Evolutionary conservation across 2,329 filamentous ascomycete species (phyloP), one percentile per base, ranked within the genome.

Genomic region (Pseudocercospora eumusae): DNA sequence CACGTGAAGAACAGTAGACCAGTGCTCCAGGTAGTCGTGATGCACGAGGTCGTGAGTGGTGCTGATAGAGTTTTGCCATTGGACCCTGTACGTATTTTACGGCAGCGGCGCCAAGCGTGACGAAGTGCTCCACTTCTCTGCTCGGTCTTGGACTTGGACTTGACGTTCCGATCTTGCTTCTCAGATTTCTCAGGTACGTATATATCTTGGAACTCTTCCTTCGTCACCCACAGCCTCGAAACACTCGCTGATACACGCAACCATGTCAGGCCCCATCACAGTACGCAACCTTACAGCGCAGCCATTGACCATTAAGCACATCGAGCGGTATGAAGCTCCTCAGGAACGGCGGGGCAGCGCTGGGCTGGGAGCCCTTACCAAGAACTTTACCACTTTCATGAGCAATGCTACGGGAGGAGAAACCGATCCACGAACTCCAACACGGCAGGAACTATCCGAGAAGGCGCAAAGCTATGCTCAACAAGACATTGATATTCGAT

Each of bases 261-360:
- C 53, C 55, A 75, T 75, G 73, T 62, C 69, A 66, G 69, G 58
- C 6, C 70, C 74, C 20, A 79, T 96, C 68, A 90, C 84, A 4
- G 85, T 97, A 70, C 91, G 93, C 71, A 97, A 97, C 76, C 80
- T 96, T 67, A 93, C 91, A 49, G 81, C 85, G 61, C 87, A 84
- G 54, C 82, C 86, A n/a, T 80, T 96, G 59, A 85, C 88, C 68
- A 83, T 97, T 69, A 88, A 87, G 75, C 76, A 82, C 63, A 81
- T 93, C 62, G 90, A 96, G 79, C 88, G 88, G 68, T 92, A 92
- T 74, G 84, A 87, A 68, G 82, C 79, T 52, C 81, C 77, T 57
- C 79, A 83, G 65, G 75, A 81, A 15, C 67, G 71, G 44, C 64
- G 66, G 23, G 59, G 63, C 44, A 57, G 56, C 23, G 80, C 78